Percentiles rank a stretch among this genome's conserved stretches.
phyloP scores from a whole-genome alignment of 768 basidiomycete genomes.

The Phanerochaete sordida region DNA sequence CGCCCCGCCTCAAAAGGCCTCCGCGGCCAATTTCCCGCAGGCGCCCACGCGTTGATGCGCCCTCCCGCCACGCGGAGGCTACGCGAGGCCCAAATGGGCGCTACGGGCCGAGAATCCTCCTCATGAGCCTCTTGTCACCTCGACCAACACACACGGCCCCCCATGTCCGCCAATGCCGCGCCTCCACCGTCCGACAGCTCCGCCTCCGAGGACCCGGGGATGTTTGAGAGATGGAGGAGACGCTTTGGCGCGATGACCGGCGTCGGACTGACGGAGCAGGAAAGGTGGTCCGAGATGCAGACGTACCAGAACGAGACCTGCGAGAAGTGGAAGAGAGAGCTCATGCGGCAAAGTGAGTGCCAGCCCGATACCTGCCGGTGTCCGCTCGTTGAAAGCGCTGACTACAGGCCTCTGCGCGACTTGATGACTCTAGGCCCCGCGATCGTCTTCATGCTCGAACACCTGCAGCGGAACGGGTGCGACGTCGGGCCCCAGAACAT shows the following conservation, averaged over 20 bases:
- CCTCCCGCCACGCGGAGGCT: not conserved
- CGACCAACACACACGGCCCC: not conserved
- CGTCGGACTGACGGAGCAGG: conserved; percentile 43
- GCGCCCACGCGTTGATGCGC: conserved; percentile 4
- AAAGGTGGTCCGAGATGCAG: conserved; percentile 33
- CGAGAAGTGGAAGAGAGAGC: conserved; percentile 48
- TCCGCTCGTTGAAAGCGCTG: conserved; percentile 1
- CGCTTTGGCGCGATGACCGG: conserved; percentile 48
- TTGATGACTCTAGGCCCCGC: conserved; percentile 58
- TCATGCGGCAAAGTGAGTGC: conserved; percentile 45
- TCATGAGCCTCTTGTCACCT: not conserved
- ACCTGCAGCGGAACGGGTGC: conserved; percentile 74
- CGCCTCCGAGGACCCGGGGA: conserved; percentile 20
- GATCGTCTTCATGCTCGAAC: conserved; percentile 89
- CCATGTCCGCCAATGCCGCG: conserved; percentile 4
- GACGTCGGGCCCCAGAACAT: conserved; percentile 70
- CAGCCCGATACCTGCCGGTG: not conserved
- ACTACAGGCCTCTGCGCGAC: not conserved
- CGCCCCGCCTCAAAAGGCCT: not conserved
- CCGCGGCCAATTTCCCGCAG: not conserved
- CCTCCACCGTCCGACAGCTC: conserved; percentile 8
- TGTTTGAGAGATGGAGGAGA: conserved; percentile 51
- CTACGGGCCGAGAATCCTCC: not conserved
- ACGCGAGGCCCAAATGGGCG: not conserved
- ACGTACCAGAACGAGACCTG: conserved; percentile 40